These are phyloP conservation scores for Pythium grandisporangium DNA, from an alignment of 352 stramenopile genomes.

Conservation along the genomic window DNA sequence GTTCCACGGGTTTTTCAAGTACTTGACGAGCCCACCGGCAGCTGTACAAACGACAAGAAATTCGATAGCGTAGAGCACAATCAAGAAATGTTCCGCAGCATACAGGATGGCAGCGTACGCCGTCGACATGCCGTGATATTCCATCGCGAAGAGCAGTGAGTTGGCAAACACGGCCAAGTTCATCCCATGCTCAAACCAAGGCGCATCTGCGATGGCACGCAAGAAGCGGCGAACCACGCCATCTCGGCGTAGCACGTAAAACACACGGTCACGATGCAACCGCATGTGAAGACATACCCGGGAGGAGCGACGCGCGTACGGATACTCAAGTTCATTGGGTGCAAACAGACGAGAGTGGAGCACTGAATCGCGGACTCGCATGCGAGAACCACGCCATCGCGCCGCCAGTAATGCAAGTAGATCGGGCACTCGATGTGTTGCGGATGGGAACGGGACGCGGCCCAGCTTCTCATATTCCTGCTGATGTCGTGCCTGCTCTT, in stretches of 20 bases:
- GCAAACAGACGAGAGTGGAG: slow-evolving; percentile 48
- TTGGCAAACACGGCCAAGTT: slow-evolving; percentile 70
- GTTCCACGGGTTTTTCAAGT: slow-evolving; percentile 78
- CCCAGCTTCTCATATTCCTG: slow-evolving; percentile 38
- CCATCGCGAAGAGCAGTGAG: slow-evolving; percentile 62
- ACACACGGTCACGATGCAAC: slow-evolving; percentile 42
- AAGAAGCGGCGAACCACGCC: too few relatives aligned
- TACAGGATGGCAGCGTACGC: slow-evolving; percentile 52
- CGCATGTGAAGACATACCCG: slow-evolving; percentile 47
- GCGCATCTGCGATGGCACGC: slow-evolving; percentile 31
- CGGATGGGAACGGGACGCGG: slow-evolving; percentile 41
- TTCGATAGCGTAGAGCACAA: slow-evolving; percentile 60
- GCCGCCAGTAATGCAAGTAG: slow-evolving; percentile 29
- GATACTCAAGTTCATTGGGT: slow-evolving; percentile 33
- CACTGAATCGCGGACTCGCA: slow-evolving; percentile 17
- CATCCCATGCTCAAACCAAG: slow-evolving; percentile 70
- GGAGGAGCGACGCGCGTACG: too few relatives aligned
- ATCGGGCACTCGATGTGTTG: slow-evolving; percentile 51
- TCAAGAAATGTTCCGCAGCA: slow-evolving; percentile 53
- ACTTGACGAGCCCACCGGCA: slow-evolving; percentile 42
- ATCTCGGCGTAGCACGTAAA: too few relatives aligned
- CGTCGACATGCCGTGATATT: slow-evolving; percentile 61
- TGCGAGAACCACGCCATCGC: slow-evolving; percentile 26
- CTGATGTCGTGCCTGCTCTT: slow-evolving; percentile 16
- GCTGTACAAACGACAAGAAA: slow-evolving; percentile 53